These are phyloP conservation scores for Sarocladiaceae sp. DNA, from an alignment of 2,329 filamentous ascomycete genomes.

Conservation along the genomic window DNA sequence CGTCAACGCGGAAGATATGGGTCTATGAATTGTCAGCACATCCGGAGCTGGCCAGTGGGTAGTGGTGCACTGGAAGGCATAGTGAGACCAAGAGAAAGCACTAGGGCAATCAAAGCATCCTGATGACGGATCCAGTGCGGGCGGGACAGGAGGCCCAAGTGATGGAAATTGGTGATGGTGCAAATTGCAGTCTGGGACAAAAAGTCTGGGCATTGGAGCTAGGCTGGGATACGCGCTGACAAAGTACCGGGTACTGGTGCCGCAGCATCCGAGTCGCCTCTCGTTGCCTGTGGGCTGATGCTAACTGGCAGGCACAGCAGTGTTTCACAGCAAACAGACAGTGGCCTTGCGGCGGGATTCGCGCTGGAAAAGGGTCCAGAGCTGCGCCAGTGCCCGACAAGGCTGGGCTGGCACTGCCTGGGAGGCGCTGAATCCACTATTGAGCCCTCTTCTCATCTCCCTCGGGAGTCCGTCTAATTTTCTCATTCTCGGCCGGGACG, in stretches of 20 bases:
- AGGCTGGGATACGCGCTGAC: not conserved
- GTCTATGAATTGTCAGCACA: no score
- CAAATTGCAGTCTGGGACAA: conserved; percentile 5
- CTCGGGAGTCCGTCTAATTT: conserved; percentile 1
- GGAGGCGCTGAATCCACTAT: not conserved
- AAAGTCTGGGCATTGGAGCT: not conserved
- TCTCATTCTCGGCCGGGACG: not conserved
- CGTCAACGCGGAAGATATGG: no score
- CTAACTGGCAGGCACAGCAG: not conserved
- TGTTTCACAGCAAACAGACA: no score
- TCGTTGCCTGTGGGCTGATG: not conserved
- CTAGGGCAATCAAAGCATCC: no score
- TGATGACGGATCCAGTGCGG: no score
- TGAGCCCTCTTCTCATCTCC: conserved; percentile 1
- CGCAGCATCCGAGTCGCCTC: conserved; percentile 7
- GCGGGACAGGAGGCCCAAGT: not conserved
- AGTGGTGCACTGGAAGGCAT: no score
- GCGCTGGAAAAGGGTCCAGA: no score
- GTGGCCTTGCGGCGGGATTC: no score
- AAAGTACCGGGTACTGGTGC: conserved; percentile 4
- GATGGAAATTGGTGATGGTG: not conserved
- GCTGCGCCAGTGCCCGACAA: conserved; percentile 7
- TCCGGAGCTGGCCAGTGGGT: no score
- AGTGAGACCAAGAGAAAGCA: no score
- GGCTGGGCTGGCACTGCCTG: conserved; percentile 5